phyloP scores from a whole-genome alignment of 2,329 filamentous ascomycete genomes.

The Scytalidium lignicola region DNA sequence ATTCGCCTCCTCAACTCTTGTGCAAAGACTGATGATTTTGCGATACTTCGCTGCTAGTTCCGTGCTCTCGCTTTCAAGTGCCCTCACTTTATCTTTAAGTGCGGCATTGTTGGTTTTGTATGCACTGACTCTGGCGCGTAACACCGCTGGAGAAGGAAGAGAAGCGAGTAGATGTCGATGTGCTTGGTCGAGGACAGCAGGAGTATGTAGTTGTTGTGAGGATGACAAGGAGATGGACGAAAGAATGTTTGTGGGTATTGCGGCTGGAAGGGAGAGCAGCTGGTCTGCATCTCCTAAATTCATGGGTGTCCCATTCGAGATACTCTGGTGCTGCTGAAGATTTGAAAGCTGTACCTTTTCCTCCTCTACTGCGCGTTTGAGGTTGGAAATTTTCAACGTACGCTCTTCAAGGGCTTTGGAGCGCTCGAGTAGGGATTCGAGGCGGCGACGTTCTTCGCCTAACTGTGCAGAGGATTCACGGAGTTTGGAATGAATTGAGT shows the following conservation, averaged over 20 bases:
- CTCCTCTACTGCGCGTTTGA: slow-evolving; percentile 67
- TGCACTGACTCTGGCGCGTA: slow-evolving; percentile 65
- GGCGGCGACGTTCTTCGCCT: slow-evolving; percentile 66
- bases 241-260: slow-evolving; percentile 20
- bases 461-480: slow-evolving; percentile 75
- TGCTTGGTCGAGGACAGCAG: slow-evolving; percentile 37
- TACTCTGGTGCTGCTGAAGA: slow-evolving; percentile 41
- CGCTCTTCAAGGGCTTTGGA: slow-evolving; percentile 57
- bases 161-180: slow-evolving; percentile 32
- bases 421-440: slow-evolving; percentile 66
- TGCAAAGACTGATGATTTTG: slow-evolving; percentile 82
- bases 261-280: slow-evolving; percentile 16
- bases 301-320: slow-evolving; percentile 50
- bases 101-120: slow-evolving; percentile 64
- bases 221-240: slow-evolving; percentile 19
- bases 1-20: slow-evolving; percentile 60
- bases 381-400: slow-evolving; percentile 70
- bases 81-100: slow-evolving; percentile 62
- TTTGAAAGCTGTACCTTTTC: slow-evolving; percentile 53
- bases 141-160: slow-evolving; percentile 53
- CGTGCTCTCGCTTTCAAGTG: slow-evolving; percentile 71
- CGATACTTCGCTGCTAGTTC: slow-evolving; percentile 86
- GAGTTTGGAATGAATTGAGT: slow-evolving; percentile 74
- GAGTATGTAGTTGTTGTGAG: slow-evolving; percentile 30
- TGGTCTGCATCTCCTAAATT: slow-evolving; percentile 30